These are phyloP conservation scores for Mycena leptocephala DNA, from an alignment of 768 basidiomycete species.

Conservation along the genomic window DNA sequence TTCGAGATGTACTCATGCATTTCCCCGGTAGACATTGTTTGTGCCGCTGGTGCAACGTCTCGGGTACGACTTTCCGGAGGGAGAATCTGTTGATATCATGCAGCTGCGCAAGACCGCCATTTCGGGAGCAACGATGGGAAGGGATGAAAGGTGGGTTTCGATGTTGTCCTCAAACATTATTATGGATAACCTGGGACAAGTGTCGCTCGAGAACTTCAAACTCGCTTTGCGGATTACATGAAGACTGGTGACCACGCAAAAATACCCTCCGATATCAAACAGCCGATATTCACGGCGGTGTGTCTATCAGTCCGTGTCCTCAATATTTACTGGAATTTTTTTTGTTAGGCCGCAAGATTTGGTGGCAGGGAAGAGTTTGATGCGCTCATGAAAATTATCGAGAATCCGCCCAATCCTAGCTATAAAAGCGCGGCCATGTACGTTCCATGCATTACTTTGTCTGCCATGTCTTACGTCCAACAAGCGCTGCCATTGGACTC, in stretches of 20 bases:
- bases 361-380: too few relatives aligned
- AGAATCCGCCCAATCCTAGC: too few relatives aligned
- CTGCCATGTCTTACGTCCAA: too few relatives aligned
- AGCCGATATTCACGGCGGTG: too few relatives aligned
- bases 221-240: slow-evolving; percentile 80
- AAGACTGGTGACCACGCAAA: slow-evolving; percentile 79
- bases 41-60: slow-evolving; percentile 83
- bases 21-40: slow-evolving; percentile 67
- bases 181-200: neutral
- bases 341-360: too few relatives aligned
- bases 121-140: slow-evolving; percentile 56
- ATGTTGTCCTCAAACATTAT: neutral
- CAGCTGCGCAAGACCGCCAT: slow-evolving; percentile 86
- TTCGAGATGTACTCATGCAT: neutral
- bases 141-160: slow-evolving; percentile 36
- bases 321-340: too few relatives aligned
- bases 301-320: too few relatives aligned
- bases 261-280: slow-evolving; percentile 86
- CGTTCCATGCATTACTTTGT: too few relatives aligned
- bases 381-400: too few relatives aligned
- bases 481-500: too few relatives aligned
- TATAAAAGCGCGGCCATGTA: too few relatives aligned
- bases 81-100: slow-evolving; percentile 78
- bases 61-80: slow-evolving; percentile 80
- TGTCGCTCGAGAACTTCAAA: slow-evolving; percentile 18